These are phyloP conservation scores for Phytophthora pseudosyringae DNA, from an alignment of 352 stramenopile species.

Conservation along the genomic window DNA sequence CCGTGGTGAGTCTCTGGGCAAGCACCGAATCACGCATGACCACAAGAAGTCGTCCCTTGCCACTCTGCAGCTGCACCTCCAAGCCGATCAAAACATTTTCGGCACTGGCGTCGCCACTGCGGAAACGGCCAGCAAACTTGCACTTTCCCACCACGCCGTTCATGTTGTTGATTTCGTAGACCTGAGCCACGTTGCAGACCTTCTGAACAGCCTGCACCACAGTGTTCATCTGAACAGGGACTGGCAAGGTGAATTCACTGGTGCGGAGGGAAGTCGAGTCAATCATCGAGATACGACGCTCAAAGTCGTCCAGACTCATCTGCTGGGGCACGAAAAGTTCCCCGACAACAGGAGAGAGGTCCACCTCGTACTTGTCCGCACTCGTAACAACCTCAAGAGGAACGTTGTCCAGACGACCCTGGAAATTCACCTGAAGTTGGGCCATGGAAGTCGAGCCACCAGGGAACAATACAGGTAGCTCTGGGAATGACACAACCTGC, in stretches of 20 bases:
- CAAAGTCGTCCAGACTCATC: conserved; percentile 78
- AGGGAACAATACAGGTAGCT: conserved; percentile 86
- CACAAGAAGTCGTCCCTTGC: conserved; percentile 69
- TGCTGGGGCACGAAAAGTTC: conserved; percentile 78
- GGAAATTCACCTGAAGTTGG: conserved; percentile 87
- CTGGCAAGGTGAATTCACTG: conserved; percentile 57
- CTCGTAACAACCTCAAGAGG: conserved; percentile 67
- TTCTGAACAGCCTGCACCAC: conserved; percentile 59
- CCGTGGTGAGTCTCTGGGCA: conserved; percentile 54
- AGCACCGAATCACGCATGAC: conserved; percentile 61
- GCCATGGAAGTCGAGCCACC: conserved; percentile 76
- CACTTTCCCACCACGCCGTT: conserved; percentile 60
- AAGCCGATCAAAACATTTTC: conserved; percentile 66
- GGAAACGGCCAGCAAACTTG: conserved; percentile 74
- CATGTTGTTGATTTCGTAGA: conserved; percentile 84
- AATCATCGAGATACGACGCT: conserved; percentile 63
- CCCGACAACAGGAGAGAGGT: conserved; percentile 64
- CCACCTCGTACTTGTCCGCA: conserved; percentile 58
- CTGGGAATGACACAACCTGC: conserved; percentile 78
- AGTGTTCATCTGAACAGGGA: conserved; percentile 57
- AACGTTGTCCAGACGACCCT: conserved; percentile 68
- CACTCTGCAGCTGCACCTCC: conserved; percentile 69
- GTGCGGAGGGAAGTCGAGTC: conserved; percentile 64
- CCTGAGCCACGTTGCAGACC: conserved; percentile 69
- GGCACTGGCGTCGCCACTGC: conserved; percentile 40